phyloP scores from a whole-genome alignment of 2,329 filamentous ascomycete genomes.

The Scytalidium lignicola region DNA sequence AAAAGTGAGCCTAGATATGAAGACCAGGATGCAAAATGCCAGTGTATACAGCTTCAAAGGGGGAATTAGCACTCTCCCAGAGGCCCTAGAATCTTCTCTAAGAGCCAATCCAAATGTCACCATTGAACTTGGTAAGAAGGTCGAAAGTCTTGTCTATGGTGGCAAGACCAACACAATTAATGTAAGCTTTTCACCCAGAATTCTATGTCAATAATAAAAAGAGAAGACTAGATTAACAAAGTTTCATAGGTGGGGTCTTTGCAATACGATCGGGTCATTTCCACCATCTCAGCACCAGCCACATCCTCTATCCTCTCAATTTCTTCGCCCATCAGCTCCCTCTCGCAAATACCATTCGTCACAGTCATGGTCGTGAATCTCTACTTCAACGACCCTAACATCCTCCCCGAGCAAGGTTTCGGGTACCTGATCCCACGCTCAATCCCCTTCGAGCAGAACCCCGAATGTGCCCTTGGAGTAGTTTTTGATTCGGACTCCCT shows the following conservation, averaged over 20 bases:
- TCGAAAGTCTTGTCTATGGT: slow-evolving; percentile 42
- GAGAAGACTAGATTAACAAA: not conserved
- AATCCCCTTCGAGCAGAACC: slow-evolving; percentile 66
- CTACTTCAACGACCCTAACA: slow-evolving; percentile 63
- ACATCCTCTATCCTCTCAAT: slow-evolving; percentile 32
- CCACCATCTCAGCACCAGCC: slow-evolving; percentile 42
- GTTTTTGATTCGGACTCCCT: slow-evolving; percentile 69
- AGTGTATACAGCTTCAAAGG: slow-evolving; percentile 44
- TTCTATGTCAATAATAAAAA: not conserved
- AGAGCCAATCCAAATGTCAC: slow-evolving; percentile 50
- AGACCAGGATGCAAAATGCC: slow-evolving; percentile 20
- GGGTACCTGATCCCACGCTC: slow-evolving; percentile 86
- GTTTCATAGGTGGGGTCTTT: not conserved
- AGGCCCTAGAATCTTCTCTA: slow-evolving; percentile 48
- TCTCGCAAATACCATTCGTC: slow-evolving; percentile 56
- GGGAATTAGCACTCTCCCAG: slow-evolving; percentile 59
- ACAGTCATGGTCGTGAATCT: slow-evolving; percentile 92
- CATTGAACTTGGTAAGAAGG: slow-evolving; percentile 44
- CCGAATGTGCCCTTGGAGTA: slow-evolving; percentile 80
- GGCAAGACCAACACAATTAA: slow-evolving; percentile 32
- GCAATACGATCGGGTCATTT: slow-evolving; percentile 55
- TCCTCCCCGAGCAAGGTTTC: slow-evolving; percentile 67
- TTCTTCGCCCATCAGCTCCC: slow-evolving; percentile 20
- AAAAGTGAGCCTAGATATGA: slow-evolving; percentile 12
- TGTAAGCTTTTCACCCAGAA: slow-evolving; percentile 30